phyloP scores from a whole-genome alignment of 208 protist species.

The Lotmaria passim region DNA sequence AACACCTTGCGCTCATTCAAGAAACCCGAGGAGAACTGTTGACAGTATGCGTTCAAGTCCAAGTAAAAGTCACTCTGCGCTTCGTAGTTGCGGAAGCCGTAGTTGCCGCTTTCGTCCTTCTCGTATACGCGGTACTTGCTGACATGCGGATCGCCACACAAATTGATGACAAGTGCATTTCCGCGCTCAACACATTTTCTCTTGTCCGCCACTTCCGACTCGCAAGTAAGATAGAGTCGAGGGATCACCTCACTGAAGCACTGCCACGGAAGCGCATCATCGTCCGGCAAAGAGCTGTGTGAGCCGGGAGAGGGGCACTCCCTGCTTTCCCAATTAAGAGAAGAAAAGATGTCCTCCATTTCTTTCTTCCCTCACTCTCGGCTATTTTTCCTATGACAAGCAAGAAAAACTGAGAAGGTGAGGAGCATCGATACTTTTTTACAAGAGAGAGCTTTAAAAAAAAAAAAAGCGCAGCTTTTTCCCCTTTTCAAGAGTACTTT shows the following conservation, averaged over 20 bases:
- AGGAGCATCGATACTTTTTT: not conserved
- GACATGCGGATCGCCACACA: slow-evolving; percentile 59
- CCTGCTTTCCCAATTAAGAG: slow-evolving; percentile 41
- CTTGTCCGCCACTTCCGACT: slow-evolving; percentile 49
- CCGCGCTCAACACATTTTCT: slow-evolving; percentile 32
- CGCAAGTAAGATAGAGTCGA: slow-evolving; percentile 79
- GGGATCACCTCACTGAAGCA: slow-evolving; percentile 78
- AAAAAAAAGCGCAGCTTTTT: no score
- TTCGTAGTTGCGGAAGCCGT: slow-evolving; percentile 40
- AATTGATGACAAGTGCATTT: slow-evolving; percentile 69
- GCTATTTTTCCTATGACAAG: not conserved
- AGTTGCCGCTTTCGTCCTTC: slow-evolving; percentile 9
- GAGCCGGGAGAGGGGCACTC: slow-evolving; percentile 36
- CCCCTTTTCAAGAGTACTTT: no score
- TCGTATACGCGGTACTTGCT: slow-evolving; percentile 67
- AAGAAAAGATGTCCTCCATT: slow-evolving; percentile 29
- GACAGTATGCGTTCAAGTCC: slow-evolving; percentile 54
- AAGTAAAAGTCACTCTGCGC: slow-evolving; percentile 50
- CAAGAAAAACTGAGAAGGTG: slow-evolving; percentile 4
- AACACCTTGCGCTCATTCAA: slow-evolving; percentile 56
- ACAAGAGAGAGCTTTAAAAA: no score
- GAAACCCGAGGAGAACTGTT: slow-evolving; percentile 13
- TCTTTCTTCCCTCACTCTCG: no score
- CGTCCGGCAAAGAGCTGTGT: slow-evolving; percentile 31
- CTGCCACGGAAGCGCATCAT: slow-evolving; percentile 55